Evolutionary conservation across 176 grass and related monocot species (phyloP).

Genomic region (Carex littledalei): DNA sequence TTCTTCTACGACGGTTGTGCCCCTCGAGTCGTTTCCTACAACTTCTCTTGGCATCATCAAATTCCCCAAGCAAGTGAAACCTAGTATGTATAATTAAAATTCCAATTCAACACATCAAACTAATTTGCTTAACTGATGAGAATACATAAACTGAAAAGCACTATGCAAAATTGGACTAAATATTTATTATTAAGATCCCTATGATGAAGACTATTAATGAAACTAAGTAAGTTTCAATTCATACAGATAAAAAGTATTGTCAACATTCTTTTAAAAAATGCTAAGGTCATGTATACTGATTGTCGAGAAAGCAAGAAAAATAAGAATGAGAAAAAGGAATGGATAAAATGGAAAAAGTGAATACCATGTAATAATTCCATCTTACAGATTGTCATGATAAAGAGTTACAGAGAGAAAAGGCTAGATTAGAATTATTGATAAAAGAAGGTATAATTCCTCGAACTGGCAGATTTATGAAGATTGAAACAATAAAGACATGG

Average conservation of each 20-base stretch:
- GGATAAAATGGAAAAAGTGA: not conserved
- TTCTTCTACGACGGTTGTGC: constrained; percentile 83
- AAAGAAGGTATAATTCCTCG: constrained; percentile 16
- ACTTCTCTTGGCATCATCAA: constrained; percentile 82
- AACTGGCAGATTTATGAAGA: constrained; percentile 16
- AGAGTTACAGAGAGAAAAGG: not conserved
- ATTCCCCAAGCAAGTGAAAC: constrained; percentile 84
- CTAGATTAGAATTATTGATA: not conserved
- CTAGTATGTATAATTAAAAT: constrained; percentile 26
- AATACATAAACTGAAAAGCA: not conserved
- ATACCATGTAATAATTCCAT: constrained; percentile 11
- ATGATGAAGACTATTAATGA: not conserved
- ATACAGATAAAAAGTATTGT: not conserved
- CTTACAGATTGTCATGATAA: constrained; percentile 4
- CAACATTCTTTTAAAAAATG: not conserved
- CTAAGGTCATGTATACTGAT: not conserved
- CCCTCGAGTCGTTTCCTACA: constrained; percentile 92
- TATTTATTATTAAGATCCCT: not conserved
- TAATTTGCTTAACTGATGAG: not conserved
- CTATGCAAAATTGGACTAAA: not conserved
- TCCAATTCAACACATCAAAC: not conserved
- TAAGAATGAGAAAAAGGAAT: not conserved
- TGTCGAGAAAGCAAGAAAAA: not conserved
- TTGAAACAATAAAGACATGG: not conserved
- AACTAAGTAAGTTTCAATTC: not conserved